phyloP scores from a whole-genome alignment of 2,329 filamentous ascomycete genomes.

The Aspergillus ibericus region DNA sequence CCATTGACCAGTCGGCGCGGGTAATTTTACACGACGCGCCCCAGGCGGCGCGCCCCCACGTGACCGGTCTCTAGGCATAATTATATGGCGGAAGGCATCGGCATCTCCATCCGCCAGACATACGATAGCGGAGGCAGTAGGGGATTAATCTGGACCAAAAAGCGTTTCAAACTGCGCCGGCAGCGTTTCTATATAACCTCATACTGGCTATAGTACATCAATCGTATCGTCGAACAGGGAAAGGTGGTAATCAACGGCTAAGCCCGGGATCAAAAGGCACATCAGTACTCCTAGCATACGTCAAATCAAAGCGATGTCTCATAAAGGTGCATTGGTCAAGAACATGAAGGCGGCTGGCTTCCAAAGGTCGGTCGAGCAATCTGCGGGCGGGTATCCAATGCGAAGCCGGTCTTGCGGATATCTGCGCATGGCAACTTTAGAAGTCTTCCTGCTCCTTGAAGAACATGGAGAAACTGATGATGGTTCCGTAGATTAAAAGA shows the following conservation, averaged over 20 bases:
- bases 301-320: conserved; percentile 21
- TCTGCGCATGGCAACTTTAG: conserved; percentile 44
- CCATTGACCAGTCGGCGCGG: not conserved
- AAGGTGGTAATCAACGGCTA: conserved; percentile 8
- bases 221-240: conserved; percentile 16
- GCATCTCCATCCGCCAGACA: not conserved
- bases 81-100: not conserved
- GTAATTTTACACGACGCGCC: conserved; percentile 8
- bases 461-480: conserved; percentile 97
- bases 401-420: not conserved
- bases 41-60: conserved; percentile 1
- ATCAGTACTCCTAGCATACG: conserved; percentile 24
- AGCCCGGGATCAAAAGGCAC: conserved; percentile 19
- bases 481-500: conserved; percentile 93
- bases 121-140: not conserved
- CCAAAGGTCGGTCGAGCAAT: not conserved
- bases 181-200: conserved; percentile 20
- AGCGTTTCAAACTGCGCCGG: not conserved
- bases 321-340: conserved; percentile 13
- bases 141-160: not conserved
- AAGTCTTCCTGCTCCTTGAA: conserved; percentile 98
- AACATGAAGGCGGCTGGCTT: not conserved
- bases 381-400: conserved; percentile 1
- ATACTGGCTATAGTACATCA: conserved; percentile 22
- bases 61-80: not conserved